phyloP scores from a whole-genome alignment of 2,329 filamentous ascomycete species.

The Stagonosporopsis cucurbitacearum region DNA sequence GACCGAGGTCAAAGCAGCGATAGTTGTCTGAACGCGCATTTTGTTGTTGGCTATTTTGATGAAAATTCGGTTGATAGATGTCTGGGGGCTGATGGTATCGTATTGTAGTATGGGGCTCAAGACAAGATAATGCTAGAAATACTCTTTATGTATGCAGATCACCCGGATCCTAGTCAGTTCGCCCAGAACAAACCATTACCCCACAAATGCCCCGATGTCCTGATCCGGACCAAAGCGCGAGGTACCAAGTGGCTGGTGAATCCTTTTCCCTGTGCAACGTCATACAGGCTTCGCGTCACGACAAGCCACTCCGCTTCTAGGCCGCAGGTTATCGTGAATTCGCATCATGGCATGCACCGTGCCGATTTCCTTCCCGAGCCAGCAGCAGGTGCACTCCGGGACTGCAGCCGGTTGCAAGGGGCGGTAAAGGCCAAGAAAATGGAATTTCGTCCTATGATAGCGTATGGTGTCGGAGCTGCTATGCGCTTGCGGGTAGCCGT shows the following conservation, averaged over 20 bases:
- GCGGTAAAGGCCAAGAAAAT: conserved; percentile 3
- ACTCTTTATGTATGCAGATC: not conserved
- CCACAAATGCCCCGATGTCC: conserved; percentile 10
- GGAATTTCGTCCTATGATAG: conserved; percentile 7
- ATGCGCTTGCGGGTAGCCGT: conserved; percentile 3
- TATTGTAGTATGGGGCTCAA: not conserved
- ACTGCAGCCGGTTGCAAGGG: not conserved
- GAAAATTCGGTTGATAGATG: not conserved
- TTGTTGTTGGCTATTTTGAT: not conserved
- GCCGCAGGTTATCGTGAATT: not conserved
- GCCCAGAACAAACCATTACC: conserved; percentile 11
- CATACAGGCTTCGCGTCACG: conserved; percentile 2
- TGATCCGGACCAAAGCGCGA: conserved; percentile 17
- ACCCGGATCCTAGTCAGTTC: not conserved
- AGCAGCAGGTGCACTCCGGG: not conserved
- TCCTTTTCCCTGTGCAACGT: conserved; percentile 9
- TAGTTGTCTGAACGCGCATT: conserved; percentile 29
- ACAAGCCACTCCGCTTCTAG: conserved; percentile 14
- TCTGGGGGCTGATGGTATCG: not conserved
- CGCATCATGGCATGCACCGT: conserved; percentile 11
- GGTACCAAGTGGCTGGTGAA: conserved; percentile 15
- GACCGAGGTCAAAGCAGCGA: conserved; percentile 26
- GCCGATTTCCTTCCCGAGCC: conserved; percentile 21
- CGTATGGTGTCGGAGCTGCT: conserved; percentile 19
- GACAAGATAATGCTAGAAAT: conserved; percentile 1